A percentile compares a stretch with the other conserved stretches of the same genome.
Conservation (phyloP, 768 basidiomycete species). For the Leucogyrophana mollusca region DNA sequence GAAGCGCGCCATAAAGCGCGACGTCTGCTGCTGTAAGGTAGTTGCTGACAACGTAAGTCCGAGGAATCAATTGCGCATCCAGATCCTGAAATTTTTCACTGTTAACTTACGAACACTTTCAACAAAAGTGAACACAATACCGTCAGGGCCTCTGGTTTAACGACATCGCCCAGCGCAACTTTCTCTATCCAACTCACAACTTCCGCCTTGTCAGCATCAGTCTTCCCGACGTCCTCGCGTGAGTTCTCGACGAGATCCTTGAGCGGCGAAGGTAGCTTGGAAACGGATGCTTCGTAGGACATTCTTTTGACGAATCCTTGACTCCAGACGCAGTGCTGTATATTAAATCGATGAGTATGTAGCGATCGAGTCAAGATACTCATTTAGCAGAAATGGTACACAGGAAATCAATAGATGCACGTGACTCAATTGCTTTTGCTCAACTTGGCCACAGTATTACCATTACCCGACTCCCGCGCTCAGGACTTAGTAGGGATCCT, state of each 20-base stretch:
- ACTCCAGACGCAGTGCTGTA: conserved; percentile 8
- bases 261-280: conserved; percentile 45
- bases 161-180: conserved; percentile 48
- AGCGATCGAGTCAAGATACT: conserved; percentile 17
- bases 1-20: conserved; percentile 85
- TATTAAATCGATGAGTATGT: conserved; percentile 24
- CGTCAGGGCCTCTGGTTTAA: conserved; percentile 46
- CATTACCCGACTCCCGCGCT: too few relatives aligned
- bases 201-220: conserved; percentile 61
- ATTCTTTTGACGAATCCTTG: conserved; percentile 32
- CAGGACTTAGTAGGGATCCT: too few relatives aligned
- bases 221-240: conserved; percentile 44
- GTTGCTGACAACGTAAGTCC: conserved; percentile 85
- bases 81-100: conserved; percentile 51
- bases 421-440: conserved; percentile 23
- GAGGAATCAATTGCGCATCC: conserved; percentile 65
- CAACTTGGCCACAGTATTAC: too few relatives aligned
- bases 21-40: conserved; percentile 88
- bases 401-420: conserved; percentile 16
- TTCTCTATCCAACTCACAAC: conserved; percentile 72
- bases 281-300: conserved; percentile 52
- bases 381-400: conserved; percentile 1
- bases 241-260: conserved; percentile 54
- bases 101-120: neutral
- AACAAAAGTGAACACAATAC: conserved; percentile 31